Evolutionary conservation across 1,284 basidiomycete genomes (phyloP).

Genomic region (Leccinum subrobustum): DNA sequence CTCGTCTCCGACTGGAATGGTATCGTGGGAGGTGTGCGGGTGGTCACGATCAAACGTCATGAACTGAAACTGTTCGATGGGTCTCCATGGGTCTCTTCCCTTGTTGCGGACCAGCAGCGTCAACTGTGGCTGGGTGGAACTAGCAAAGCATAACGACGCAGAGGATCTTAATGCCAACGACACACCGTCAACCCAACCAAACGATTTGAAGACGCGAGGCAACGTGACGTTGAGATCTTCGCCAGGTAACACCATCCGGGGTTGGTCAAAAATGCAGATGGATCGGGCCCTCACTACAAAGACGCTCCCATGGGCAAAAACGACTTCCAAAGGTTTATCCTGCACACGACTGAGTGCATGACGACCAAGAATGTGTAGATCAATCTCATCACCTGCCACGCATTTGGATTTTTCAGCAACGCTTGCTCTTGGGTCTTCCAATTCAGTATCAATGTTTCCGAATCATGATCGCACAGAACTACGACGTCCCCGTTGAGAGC

Average conservation of each 20-base stretch:
- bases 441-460: slow-evolving; percentile 50
- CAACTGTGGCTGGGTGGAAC: slow-evolving; percentile 29
- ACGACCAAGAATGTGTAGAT: slow-evolving; percentile 5
- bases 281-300: slow-evolving; percentile 58
- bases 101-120: slow-evolving; percentile 54
- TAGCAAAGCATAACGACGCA: not conserved
- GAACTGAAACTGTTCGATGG: slow-evolving; percentile 45
- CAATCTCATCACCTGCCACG: slow-evolving; percentile 19
- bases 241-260: slow-evolving; percentile 26
- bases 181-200: slow-evolving; percentile 65
- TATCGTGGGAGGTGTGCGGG: slow-evolving; percentile 1
- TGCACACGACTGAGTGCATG: slow-evolving; percentile 16
- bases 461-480: slow-evolving; percentile 50
- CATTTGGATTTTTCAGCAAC: slow-evolving; percentile 40
- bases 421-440: slow-evolving; percentile 49
- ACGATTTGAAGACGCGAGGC: slow-evolving; percentile 47
- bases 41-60: slow-evolving; percentile 31
- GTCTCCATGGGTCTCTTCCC: slow-evolving; percentile 56
- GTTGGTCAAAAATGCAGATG: slow-evolving; percentile 51
- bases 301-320: slow-evolving; percentile 46
- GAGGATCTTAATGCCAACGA: slow-evolving; percentile 37
- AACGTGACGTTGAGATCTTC: slow-evolving; percentile 23
- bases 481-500: slow-evolving; percentile 49
- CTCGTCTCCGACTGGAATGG: slow-evolving; percentile 31
- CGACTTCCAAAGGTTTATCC: slow-evolving; percentile 52